phyloP scores from a whole-genome alignment of 2,329 filamentous ascomycete genomes.

The Verruconis gallopava region DNA sequence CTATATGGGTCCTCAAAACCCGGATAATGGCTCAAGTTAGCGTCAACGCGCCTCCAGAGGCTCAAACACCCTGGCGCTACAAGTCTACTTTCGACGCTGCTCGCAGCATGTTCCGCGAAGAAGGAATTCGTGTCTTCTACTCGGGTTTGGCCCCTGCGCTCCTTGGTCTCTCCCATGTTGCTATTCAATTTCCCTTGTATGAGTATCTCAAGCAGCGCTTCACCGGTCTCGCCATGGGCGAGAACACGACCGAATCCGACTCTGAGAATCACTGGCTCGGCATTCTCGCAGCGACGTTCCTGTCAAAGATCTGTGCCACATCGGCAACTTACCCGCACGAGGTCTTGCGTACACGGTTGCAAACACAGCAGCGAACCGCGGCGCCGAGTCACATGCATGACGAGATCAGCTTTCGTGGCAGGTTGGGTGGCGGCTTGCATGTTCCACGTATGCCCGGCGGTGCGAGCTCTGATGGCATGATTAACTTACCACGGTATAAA shows the following conservation, averaged over 20 bases:
- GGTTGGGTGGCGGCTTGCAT: constrained; percentile 16
- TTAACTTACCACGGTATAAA: constrained; percentile 47
- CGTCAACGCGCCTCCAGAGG: constrained; percentile 37
- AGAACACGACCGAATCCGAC: constrained; percentile 38
- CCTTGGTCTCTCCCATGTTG: constrained; percentile 84
- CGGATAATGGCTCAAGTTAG: constrained; percentile 88
- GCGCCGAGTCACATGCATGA: constrained; percentile 26
- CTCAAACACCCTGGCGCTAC: constrained; percentile 79
- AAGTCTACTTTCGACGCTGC: constrained; percentile 79
- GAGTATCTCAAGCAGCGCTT: constrained; percentile 86
- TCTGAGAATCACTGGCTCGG: constrained; percentile 65
- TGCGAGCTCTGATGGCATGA: constrained; percentile 44
- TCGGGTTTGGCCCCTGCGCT: constrained; percentile 87
- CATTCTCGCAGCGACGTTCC: constrained; percentile 74
- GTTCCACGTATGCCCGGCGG: constrained; percentile 23
- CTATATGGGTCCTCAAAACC: constrained; percentile 99
- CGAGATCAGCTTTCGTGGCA: constrained; percentile 35
- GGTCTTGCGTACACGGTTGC: constrained; percentile 81
- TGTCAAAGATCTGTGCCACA: constrained; percentile 90
- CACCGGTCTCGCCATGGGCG: constrained; percentile 79
- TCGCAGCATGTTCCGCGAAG: constrained; percentile 85
- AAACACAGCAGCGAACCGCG: constrained; percentile 71
- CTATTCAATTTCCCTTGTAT: constrained; percentile 93
- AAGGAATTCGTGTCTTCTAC: constrained; percentile 86
- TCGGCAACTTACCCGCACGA: constrained; percentile 96